These are phyloP conservation scores for Tilletia indica DNA, from an alignment of 1,284 basidiomycete species.

Conservation along the genomic window DNA sequence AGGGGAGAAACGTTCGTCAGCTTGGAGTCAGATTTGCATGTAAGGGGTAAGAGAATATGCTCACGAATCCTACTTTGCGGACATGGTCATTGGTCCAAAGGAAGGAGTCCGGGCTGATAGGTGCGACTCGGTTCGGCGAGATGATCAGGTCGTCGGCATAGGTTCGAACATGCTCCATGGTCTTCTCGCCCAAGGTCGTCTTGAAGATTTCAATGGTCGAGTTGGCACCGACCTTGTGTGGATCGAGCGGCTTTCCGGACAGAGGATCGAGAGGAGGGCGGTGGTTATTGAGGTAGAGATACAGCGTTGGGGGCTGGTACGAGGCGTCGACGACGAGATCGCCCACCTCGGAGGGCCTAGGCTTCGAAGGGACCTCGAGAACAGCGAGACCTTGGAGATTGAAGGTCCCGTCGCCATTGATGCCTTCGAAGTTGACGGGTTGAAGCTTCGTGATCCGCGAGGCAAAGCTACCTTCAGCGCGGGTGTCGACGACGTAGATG, in stretches of 20 bases:
- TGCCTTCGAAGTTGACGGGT: conserved; percentile 57
- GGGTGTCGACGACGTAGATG: conserved; percentile 66
- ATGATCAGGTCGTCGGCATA: conserved; percentile 63
- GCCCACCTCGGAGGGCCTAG: conserved; percentile 25
- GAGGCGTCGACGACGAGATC: neutral
- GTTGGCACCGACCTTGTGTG: conserved; percentile 64
- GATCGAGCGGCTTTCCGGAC: conserved; percentile 25
- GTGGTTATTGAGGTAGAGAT: conserved; percentile 45
- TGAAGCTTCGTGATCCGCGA: conserved; percentile 61
- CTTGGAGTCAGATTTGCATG: too few species aligned
- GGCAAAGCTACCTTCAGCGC: conserved; percentile 60
- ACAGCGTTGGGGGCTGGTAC: conserved; percentile 25
- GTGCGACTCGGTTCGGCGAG: conserved; percentile 71
- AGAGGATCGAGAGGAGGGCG: conserved; percentile 34
- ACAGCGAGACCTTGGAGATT: conserved; percentile 73
- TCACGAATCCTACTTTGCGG: conserved; percentile 28
- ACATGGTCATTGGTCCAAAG: conserved; percentile 47
- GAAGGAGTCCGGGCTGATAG: conserved; percentile 54
- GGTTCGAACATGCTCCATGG: conserved; percentile 65
- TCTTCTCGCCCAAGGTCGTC: conserved; percentile 60
- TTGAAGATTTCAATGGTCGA: conserved; percentile 72
- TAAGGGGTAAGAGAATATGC: conserved; percentile 19
- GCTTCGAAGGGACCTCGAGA: conserved; percentile 34
- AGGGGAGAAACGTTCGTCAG: too few species aligned
- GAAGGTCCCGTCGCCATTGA: conserved; percentile 58